Evolutionary conservation across 2,329 filamentous ascomycete species (phyloP), one percentile per base, ranked within the genome.

Genomic region (Fusarium equiseti): DNA sequence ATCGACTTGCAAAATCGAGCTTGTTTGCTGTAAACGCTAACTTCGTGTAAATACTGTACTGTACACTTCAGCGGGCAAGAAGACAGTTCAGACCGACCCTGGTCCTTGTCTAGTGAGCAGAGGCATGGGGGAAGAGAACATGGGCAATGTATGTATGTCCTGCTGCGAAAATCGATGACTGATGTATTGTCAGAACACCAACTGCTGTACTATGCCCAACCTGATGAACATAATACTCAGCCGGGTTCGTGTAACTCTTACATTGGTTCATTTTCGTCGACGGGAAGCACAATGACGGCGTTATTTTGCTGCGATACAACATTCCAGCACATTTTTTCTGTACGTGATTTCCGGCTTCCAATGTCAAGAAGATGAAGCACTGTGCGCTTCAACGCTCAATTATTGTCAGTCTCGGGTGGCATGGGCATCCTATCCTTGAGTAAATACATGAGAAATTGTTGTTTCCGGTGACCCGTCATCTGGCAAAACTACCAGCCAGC

Each of bases 391-490:
- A 66, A 52, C 57, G 63, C 44, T 53, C 62, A 38, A 50, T 29
- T 32, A 58, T 57, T 72, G 53, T 68, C 55, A 48, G 52, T 63
- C 75, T 67, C 48, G 72, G 70, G 60, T 73, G 72, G 63, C 48
- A 54, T 71, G 43, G 58, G 54, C 51, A 32, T 62, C 54, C 51
- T 65, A 65, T 60, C 65, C 63, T 56, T 63, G 64, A 51, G 29
- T 27, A 52, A 52, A 65, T 62, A 61, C 63, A 56, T 63, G 64
- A 54, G 29, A 40, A 54, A 52, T 63, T 61, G 60, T 74, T 68
- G 63, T 72, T 73, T 73, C 71, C 66, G 72, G 62, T 73, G 73
- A 72, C 68, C 73, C 72, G 24, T n/a, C 50, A 29, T 68, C 54
- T 71, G 63, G 66, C 66, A 64, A 70, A 66, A 59, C 62, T 51